Evolutionary conservation across 2,329 filamentous ascomycete species (phyloP).

Genomic region (Hypoxylon sp.): DNA sequence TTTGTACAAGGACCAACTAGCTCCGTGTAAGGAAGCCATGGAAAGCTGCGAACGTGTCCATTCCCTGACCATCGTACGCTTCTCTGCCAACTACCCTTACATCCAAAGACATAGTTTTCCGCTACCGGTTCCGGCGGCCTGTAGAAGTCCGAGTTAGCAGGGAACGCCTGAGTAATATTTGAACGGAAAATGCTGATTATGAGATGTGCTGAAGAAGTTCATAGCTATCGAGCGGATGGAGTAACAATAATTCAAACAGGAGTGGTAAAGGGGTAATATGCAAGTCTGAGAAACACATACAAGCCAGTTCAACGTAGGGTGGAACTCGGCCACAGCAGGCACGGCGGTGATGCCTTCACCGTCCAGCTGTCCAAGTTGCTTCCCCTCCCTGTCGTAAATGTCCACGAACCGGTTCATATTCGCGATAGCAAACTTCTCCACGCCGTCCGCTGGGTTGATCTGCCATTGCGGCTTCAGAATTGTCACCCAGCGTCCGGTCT

Average conservation of each 20-base stretch:
- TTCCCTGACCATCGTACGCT: background rate
- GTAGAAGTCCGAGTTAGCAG: conserved; percentile 16
- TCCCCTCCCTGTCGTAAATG: conserved; percentile 83
- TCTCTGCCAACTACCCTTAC: conserved; percentile 57
- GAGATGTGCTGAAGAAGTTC: background rate
- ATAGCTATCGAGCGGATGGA: too few species aligned
- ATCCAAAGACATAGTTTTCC: conserved; percentile 95
- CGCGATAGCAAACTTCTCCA: conserved; percentile 90
- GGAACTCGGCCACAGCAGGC: conserved; percentile 91
- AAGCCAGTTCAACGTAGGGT: conserved; percentile 90
- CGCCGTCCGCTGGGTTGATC: conserved; percentile 77
- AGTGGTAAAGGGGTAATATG: background rate
- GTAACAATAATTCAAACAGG: background rate
- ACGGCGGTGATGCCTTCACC: conserved; percentile 95
- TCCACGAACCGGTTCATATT: conserved; percentile 99
- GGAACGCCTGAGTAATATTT: background rate
- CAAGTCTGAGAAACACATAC: conserved; percentile 52
- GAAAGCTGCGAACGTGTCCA: background rate
- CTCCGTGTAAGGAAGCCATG: background rate
- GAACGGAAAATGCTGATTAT: background rate
- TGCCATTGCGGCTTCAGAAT: conserved; percentile 91
- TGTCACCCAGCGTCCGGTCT: conserved; percentile 94
- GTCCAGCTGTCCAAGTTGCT: conserved; percentile 88
- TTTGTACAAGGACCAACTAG: conserved; percentile 12
- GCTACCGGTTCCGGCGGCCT: conserved; percentile 83